Conservation (phyloP, 169 alveolate species). For the Plasmodium inui region DNA sequence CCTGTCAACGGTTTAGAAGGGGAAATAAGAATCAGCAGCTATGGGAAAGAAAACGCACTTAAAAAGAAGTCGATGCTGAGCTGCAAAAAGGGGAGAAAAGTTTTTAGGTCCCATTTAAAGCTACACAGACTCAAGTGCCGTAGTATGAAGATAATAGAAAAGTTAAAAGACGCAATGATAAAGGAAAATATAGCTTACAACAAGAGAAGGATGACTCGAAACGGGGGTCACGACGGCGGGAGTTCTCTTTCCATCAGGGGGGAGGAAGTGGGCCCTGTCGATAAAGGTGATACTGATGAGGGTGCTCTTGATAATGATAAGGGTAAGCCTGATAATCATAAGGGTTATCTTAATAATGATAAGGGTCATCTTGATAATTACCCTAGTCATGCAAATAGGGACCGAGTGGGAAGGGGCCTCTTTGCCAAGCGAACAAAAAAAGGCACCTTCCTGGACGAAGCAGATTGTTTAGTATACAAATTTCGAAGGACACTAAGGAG, state of each 20-base stretch:
- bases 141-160: constrained; percentile 15
- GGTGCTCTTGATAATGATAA: too few species aligned
- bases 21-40: neutral
- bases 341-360: neutral
- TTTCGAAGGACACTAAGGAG: neutral
- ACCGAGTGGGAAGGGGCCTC: neutral
- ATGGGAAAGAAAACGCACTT: neutral
- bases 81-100: neutral
- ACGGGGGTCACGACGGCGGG: neutral
- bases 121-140: neutral
- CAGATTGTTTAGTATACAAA: neutral
- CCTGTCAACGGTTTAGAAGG: neutral
- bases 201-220: neutral
- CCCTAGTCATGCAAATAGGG: neutral
- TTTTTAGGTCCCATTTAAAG: neutral
- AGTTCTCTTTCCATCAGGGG: neutral
- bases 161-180: constrained; percentile 11
- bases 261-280: neutral
- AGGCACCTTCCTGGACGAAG: neutral
- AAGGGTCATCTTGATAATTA: neutral
- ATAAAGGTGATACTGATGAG: too few species aligned
- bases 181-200: constrained; percentile 3
- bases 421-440: neutral
- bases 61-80: neutral
- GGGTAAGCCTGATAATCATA: too few species aligned